Evolutionary conservation across 345 rosid genomes (phyloP), one percentile per base, ranked within the genome.

Genomic region (Xanthoceras sorbifolium): DNA sequence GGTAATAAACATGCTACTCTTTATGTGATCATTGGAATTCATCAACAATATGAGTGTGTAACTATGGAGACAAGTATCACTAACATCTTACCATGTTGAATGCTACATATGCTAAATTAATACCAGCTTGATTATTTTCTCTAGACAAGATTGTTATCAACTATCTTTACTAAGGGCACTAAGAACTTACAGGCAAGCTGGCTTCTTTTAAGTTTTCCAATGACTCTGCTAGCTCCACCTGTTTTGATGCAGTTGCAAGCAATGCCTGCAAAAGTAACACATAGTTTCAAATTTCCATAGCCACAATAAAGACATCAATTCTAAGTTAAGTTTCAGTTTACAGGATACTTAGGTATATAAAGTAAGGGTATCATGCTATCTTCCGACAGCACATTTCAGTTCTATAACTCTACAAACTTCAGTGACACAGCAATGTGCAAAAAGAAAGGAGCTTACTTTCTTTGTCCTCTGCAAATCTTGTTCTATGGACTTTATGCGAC

Each of bases 391-490:
- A n/a, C n/a, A n/a, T n/a, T n/a, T n/a, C n/a, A n/a, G 44, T 32
- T 38, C 65, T 29, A 12, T 20, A 31, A 36, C 36, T 31, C 67
- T 31, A 22, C 3, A 29, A 34, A 66, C 23, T 44, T 54, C 44
- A 22, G 29, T n/a, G 7, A 65, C 22, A 44, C 34, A 32, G 52
- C 23, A 40, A 38, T 42, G 40, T 23, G 64, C 57, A 38, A 42
- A 76, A 68, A 28, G n/a, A 78, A 48, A 28, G 57, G 75, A 52
- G 61, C 68, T 64, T 83, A 95, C 99, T 81, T 79, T 89, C 82
- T 90, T 95, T 77, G 99, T 95, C 90, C 85, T 93, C 82, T 92
- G 97, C 55, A 95, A 83, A 82, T 95, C 99, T 76, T 87, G 84
- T 70, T 95, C 99, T 36, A 95, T 95, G 68, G 82, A 85, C 86